Evolutionary conservation across 495 filamentous ascomycete genomes (phyloP).

Genomic region (Hypoxylon subgilvum): DNA sequence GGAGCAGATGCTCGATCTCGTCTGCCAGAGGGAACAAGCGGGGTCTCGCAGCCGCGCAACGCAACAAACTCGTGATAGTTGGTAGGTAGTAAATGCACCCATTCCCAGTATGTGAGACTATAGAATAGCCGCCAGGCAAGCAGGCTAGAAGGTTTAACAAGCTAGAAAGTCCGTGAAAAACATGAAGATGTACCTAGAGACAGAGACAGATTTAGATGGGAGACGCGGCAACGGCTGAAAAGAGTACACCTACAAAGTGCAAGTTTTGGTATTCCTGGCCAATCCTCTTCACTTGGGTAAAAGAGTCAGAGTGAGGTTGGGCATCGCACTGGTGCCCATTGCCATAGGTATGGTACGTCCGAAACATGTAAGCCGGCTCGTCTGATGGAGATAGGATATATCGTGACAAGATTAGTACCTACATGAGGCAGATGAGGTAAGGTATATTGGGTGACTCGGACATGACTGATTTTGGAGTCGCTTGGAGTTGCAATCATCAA

Average conservation of each 20-base stretch:
- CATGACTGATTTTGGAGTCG: neutral
- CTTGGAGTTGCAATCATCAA: constrained; percentile 11
- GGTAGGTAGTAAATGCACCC: constrained; percentile 6
- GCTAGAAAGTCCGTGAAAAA: constrained; percentile 16
- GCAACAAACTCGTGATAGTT: constrained; percentile 16
- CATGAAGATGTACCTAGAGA: no score
- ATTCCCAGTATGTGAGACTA: neutral
- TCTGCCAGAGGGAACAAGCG: constrained; percentile 12
- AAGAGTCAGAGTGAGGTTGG: constrained; percentile 11
- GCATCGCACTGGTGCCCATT: constrained; percentile 7
- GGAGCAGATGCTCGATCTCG: constrained; percentile 11
- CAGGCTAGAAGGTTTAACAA: constrained; percentile 8
- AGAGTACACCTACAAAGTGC: constrained; percentile 10
- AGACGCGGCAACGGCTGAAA: constrained; percentile 27
- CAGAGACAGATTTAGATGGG: constrained; percentile 13
- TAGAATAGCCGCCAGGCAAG: constrained; percentile 10
- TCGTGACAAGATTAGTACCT: constrained; percentile 1
- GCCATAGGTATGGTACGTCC: constrained; percentile 15
- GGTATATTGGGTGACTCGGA: no score
- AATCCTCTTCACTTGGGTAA: constrained; percentile 6
- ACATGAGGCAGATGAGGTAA: neutral
- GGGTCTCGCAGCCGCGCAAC: neutral
- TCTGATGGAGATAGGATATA: constrained; percentile 2
- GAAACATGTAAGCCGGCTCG: constrained; percentile 6
- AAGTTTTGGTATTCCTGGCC: constrained; percentile 3